Conservation (phyloP, 225 moss, liverwort and hornwort species). For the Neckera pumila region DNA sequence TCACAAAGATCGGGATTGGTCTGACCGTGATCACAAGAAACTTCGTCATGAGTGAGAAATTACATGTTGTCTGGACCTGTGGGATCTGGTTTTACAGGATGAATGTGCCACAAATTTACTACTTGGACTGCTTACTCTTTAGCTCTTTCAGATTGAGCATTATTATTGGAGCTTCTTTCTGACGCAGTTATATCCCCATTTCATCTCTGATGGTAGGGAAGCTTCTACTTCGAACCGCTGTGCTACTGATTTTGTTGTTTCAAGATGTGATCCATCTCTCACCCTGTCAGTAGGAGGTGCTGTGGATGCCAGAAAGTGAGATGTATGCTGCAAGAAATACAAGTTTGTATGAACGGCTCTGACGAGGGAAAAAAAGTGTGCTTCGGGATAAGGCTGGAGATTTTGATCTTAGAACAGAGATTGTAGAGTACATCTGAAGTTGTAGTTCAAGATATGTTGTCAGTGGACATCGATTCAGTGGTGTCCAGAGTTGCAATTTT, state of each 20-base stretch:
- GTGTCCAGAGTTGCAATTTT: slow-evolving; percentile 21
- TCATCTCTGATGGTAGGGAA: slow-evolving; percentile 9
- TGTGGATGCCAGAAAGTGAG: neutral
- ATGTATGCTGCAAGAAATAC: slow-evolving; percentile 11
- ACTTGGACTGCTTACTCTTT: neutral
- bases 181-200: neutral
- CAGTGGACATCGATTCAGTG: slow-evolving; percentile 13
- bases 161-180: slow-evolving; percentile 4
- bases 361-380: neutral
- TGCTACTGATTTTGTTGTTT: slow-evolving; percentile 10
- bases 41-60: slow-evolving; percentile 32
- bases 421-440: slow-evolving; percentile 28
- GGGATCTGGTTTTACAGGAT: neutral
- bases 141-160: slow-evolving; percentile 4
- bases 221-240: slow-evolving; percentile 2
- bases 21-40: slow-evolving; percentile 50
- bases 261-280: neutral
- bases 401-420: slow-evolving; percentile 21
- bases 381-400: slow-evolving; percentile 21
- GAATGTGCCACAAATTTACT: neutral
- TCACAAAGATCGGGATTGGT: slow-evolving; percentile 52
- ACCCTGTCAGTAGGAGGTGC: neutral
- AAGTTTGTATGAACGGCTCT: slow-evolving; percentile 8
- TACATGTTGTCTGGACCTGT: neutral
- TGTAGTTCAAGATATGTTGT: slow-evolving; percentile 13